These are phyloP conservation scores for Nakataea oryzae DNA, from an alignment of 2,329 filamentous ascomycete genomes.

Conservation along the genomic window DNA sequence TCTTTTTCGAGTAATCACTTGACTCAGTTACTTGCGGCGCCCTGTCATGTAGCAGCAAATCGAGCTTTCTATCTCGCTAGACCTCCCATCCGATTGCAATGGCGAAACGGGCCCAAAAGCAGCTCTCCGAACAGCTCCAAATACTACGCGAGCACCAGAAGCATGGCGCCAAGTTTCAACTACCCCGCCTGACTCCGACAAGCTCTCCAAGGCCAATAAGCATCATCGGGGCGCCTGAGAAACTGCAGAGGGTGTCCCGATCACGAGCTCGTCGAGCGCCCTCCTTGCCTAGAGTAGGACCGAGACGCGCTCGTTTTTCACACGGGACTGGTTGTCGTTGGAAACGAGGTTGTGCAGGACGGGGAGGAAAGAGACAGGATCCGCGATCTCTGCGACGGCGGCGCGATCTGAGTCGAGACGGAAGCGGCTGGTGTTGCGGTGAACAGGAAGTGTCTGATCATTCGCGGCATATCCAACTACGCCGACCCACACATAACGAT, in stretches of 20 bases:
- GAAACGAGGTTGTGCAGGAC: slow-evolving; percentile 25
- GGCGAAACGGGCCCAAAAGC: too few relatives aligned
- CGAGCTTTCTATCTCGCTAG: too few relatives aligned
- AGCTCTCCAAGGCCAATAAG: neutral
- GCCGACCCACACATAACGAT: slow-evolving; percentile 26
- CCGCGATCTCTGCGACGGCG: neutral
- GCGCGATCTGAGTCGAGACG: slow-evolving; percentile 17
- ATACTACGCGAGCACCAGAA: neutral
- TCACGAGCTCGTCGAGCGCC: neutral
- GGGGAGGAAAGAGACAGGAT: slow-evolving; percentile 17
- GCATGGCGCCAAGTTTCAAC: neutral
- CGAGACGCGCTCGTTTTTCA: slow-evolving; percentile 7
- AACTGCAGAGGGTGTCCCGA: neutral
- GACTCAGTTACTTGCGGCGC: too few relatives aligned
- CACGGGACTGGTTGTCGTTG: slow-evolving; percentile 17
- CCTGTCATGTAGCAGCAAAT: too few relatives aligned
- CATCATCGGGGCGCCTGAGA: neutral
- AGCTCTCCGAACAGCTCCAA: neutral
- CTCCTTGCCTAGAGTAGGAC: neutral
- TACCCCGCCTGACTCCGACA: neutral
- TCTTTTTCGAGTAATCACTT: too few relatives aligned
- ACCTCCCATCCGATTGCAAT: too few relatives aligned
- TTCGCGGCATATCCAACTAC: slow-evolving; percentile 30
- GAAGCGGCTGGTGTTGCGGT: slow-evolving; percentile 18
- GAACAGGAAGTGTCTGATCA: slow-evolving; percentile 20